These are phyloP conservation scores for Saccharomyces paradoxus DNA, from an alignment of 805 yeast species.

Conservation along the genomic window DNA sequence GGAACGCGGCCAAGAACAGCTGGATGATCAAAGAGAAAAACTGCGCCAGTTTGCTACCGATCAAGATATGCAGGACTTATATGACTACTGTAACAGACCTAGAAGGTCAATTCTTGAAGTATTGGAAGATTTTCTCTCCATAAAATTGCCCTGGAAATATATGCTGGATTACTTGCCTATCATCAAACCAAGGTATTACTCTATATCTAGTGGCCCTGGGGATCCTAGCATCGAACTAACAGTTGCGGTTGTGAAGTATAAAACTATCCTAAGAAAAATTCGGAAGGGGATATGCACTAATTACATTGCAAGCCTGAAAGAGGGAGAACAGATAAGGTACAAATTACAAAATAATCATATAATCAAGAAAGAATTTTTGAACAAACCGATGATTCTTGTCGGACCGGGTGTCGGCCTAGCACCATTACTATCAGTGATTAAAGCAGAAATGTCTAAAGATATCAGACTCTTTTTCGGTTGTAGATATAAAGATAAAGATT, in stretches of 20 bases:
- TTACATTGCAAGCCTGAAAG: slow-evolving; percentile 50
- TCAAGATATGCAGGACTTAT: slow-evolving; percentile 73
- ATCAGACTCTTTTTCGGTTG: slow-evolving; percentile 68
- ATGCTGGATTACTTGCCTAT: slow-evolving; percentile 70
- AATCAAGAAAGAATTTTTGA: slow-evolving; percentile 30
- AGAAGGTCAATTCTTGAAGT: slow-evolving; percentile 81
- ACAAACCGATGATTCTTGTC: slow-evolving; percentile 56
- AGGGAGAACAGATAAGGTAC: slow-evolving; percentile 45
- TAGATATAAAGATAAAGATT: slow-evolving; percentile 59
- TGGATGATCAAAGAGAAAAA: slow-evolving; percentile 63
- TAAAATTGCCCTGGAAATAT: slow-evolving; percentile 68
- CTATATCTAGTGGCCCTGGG: slow-evolving; percentile 57
- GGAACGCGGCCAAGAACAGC: slow-evolving; percentile 24
- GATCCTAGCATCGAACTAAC: slow-evolving; percentile 55
- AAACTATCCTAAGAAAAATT: slow-evolving; percentile 65
- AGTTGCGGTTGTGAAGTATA: slow-evolving; percentile 79
- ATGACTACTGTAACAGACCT: slow-evolving; percentile 89
- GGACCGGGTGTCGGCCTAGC: slow-evolving; percentile 97
- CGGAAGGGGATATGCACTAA: slow-evolving; percentile 78
- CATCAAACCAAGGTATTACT: slow-evolving; percentile 74
- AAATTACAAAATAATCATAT: slow-evolving; percentile 40
- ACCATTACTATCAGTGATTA: slow-evolving; percentile 72
- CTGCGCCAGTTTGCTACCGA: slow-evolving; percentile 63
- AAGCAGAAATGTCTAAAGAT: slow-evolving; percentile 22
- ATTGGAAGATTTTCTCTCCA: slow-evolving; percentile 67